Conservation (phyloP, 2,329 filamentous ascomycete genomes). For the Sordariomycetes sp. region DNA sequence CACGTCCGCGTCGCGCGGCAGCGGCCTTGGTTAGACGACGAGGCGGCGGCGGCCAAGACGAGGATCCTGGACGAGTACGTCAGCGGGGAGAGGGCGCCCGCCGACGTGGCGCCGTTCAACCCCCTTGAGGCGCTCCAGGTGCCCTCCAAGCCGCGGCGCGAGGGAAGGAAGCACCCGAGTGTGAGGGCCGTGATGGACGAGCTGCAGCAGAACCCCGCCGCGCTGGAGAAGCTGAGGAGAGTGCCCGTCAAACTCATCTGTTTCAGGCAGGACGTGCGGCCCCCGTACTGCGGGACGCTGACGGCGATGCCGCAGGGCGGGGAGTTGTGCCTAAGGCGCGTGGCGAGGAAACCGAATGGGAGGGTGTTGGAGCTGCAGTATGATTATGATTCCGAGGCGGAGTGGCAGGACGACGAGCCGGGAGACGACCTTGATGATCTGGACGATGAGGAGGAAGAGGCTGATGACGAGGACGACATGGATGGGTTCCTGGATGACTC, state of each 20-base stretch:
- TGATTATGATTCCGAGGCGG: constrained; percentile 75
- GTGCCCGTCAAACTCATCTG: constrained; percentile 51
- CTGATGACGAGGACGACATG: constrained; percentile 71
- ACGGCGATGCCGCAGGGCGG: constrained; percentile 42
- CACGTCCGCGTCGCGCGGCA: constrained; percentile 57
- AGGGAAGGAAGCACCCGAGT: constrained; percentile 33
- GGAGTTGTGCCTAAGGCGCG: constrained; percentile 28
- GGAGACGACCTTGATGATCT: constrained; percentile 57
- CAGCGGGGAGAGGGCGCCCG: constrained; percentile 27
- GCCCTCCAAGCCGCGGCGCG: constrained; percentile 18
- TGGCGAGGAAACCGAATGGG: constrained; percentile 40
- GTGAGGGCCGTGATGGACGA: constrained; percentile 50
- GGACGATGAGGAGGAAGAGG: constrained; percentile 56
- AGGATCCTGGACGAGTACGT: constrained; percentile 39
- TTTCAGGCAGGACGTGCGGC: constrained; percentile 53
- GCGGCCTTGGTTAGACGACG: constrained; percentile 42
- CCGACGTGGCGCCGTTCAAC: constrained; percentile 24
- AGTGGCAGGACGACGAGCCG: constrained; percentile 64
- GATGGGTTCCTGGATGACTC: constrained; percentile 83
- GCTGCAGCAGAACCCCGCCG: constrained; percentile 27
- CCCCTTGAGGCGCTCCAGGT: constrained; percentile 31
- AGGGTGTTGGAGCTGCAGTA: constrained; percentile 56
- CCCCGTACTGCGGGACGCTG: constrained; percentile 60
- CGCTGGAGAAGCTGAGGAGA: constrained; percentile 26
- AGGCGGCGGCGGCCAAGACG: constrained; percentile 37